These are phyloP conservation scores for Solanum sejunctum DNA, from an alignment of 257 asterid genomes.

Conservation along the genomic window DNA sequence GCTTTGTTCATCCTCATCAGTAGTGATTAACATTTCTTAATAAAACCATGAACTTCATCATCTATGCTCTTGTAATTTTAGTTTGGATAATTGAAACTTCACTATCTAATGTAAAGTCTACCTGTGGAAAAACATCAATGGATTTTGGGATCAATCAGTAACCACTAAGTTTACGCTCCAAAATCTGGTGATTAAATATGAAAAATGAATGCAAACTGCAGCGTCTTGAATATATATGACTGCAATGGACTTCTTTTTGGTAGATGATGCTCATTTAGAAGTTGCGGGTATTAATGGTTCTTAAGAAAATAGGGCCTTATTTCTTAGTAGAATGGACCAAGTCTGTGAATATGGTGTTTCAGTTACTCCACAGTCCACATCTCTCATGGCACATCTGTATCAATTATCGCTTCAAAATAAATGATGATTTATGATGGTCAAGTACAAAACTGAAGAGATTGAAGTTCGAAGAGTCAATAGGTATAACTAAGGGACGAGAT, in stretches of 20 bases:
- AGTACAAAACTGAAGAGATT: not conserved
- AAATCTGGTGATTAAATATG: not conserved
- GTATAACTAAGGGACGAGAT: not conserved
- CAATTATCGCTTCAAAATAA: not conserved
- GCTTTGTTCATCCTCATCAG: not conserved
- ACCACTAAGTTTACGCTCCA: not conserved
- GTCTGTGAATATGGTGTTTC: not conserved
- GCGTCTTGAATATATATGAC: not conserved
- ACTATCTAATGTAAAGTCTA: not conserved
- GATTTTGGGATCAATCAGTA: not conserved
- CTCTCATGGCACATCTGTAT: not conserved
- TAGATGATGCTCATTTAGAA: not conserved
- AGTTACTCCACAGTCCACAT: not conserved
- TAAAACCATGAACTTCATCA: not conserved
- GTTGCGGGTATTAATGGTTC: not conserved
- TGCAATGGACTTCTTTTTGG: not conserved
- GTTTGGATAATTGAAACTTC: not conserved
- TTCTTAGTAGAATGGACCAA: not conserved
- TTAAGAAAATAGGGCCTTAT: not conserved
- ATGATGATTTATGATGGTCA: not conserved
- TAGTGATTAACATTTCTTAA: not conserved
- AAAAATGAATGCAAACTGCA: not conserved
- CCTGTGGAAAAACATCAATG: not conserved
- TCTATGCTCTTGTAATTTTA: not conserved
- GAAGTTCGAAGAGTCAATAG: not conserved